A percentile compares a stretch with the other conserved stretches of the same genome.
Evolutionary conservation across 2,329 filamentous ascomycete genomes (phyloP).

Genomic region (Aphanocladium album): DNA sequence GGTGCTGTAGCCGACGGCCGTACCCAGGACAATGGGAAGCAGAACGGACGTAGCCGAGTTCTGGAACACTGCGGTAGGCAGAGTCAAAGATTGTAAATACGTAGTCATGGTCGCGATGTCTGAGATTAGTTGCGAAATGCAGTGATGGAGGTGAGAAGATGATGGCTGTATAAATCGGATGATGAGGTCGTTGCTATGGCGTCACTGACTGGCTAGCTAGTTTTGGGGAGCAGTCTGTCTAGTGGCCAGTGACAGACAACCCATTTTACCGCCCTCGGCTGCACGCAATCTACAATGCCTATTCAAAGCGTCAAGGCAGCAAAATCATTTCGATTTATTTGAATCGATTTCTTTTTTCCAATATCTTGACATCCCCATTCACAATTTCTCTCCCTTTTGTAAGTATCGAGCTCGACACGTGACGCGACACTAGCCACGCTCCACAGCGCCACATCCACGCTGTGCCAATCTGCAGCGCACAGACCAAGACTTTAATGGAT

Average conservation of each 20-base stretch:
- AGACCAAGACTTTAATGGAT: slow-evolving; percentile 26
- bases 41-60: slow-evolving; percentile 69
- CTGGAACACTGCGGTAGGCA: slow-evolving; percentile 67
- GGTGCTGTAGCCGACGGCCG: slow-evolving; percentile 65
- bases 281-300: too few relatives aligned
- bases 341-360: neutral
- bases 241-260: too few relatives aligned
- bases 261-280: too few relatives aligned
- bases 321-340: too few relatives aligned
- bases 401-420: neutral
- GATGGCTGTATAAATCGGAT: neutral
- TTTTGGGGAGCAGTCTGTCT: neutral
- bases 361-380: neutral
- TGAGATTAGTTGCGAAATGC: neutral
- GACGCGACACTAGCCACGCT: neutral
- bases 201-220: neutral
- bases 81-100: slow-evolving; percentile 70
- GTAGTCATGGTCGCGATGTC: slow-evolving; percentile 58
- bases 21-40: slow-evolving; percentile 68
- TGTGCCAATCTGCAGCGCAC: slow-evolving; percentile 17
- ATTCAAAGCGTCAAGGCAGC: too few relatives aligned
- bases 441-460: neutral
- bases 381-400: neutral
- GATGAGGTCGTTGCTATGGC: neutral
- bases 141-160: neutral